A percentile compares a stretch with the other conserved stretches of the same genome.
These are phyloP conservation scores for Metschnikowia amazonensis DNA, from an alignment of 805 yeast genomes.

Conservation along the genomic window DNA sequence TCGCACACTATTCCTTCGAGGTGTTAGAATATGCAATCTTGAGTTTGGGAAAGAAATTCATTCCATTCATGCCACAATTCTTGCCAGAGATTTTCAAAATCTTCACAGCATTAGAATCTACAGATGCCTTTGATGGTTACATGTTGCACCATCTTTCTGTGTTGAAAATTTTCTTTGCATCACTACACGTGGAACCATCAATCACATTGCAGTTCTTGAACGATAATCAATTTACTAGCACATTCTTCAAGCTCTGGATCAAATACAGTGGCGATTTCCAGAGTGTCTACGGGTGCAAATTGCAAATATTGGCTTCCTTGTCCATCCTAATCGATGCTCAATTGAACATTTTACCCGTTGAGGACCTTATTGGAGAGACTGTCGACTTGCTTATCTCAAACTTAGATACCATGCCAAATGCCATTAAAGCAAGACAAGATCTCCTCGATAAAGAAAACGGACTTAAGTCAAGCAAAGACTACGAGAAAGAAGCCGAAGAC, in stretches of 20 bases:
- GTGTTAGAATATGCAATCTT: constrained; percentile 33
- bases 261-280: constrained; percentile 43
- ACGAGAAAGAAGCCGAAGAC: constrained; percentile 27
- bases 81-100: constrained; percentile 35
- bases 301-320: constrained; percentile 47
- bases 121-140: constrained; percentile 42
- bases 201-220: constrained; percentile 34
- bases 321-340: constrained; percentile 34
- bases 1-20: constrained; percentile 39
- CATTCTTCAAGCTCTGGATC: constrained; percentile 47
- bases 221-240: constrained; percentile 34
- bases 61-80: constrained; percentile 31
- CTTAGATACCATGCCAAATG: constrained; percentile 45
- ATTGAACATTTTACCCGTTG: constrained; percentile 27
- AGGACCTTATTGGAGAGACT: constrained; percentile 34
- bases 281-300: constrained; percentile 54
- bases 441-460: constrained; percentile 39
- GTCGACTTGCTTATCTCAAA: constrained; percentile 39
- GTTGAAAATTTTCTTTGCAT: constrained; percentile 41
- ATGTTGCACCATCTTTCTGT: constrained; percentile 42
- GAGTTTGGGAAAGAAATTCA: constrained; percentile 29
- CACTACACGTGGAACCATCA: constrained; percentile 37
- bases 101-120: constrained; percentile 31
- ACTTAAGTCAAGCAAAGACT: constrained; percentile 25
- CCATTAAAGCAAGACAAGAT: constrained; percentile 45